phyloP scores from a whole-genome alignment of 2,329 filamentous ascomycete species.

The Parasarocladium wereldwijsianum region DNA sequence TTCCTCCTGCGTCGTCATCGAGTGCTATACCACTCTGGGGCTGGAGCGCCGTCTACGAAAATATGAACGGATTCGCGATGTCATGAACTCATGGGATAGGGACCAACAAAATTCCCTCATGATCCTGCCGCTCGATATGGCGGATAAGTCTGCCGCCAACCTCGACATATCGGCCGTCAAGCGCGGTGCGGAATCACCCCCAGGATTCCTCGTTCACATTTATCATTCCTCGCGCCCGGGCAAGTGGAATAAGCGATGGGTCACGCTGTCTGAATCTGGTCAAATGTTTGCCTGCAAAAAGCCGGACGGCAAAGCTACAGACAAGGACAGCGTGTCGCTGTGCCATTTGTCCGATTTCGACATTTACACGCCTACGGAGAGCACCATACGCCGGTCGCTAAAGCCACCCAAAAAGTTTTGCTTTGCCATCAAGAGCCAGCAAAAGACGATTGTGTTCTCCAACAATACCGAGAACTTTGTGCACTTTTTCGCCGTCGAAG shows the following conservation, averaged over 20 bases:
- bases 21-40: constrained; percentile 61
- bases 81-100: constrained; percentile 85
- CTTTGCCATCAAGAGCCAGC: constrained; percentile 82
- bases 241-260: constrained; percentile 77
- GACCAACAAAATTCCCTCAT: constrained; percentile 64
- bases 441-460: constrained; percentile 73
- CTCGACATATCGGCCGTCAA: constrained; percentile 54
- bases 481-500: constrained; percentile 79
- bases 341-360: constrained; percentile 90
- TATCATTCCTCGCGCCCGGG: constrained; percentile 70
- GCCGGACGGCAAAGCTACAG: constrained; percentile 35
- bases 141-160: constrained; percentile 39
- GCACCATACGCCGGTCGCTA: constrained; percentile 53
- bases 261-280: constrained; percentile 60
- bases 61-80: constrained; percentile 75
- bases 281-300: constrained; percentile 63
- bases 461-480: constrained; percentile 67
- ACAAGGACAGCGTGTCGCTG: constrained; percentile 54
- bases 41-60: constrained; percentile 70
- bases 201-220: constrained; percentile 54
- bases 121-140: constrained; percentile 44
- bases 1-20: constrained; percentile 55
- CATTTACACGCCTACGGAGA: constrained; percentile 63
- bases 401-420: constrained; percentile 76
- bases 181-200: constrained; percentile 39